A percentile compares a stretch with the other conserved stretches of the same genome.
These are phyloP conservation scores for Ganoderma resinaceum DNA, from an alignment of 1,284 basidiomycete genomes.

Conservation along the genomic window DNA sequence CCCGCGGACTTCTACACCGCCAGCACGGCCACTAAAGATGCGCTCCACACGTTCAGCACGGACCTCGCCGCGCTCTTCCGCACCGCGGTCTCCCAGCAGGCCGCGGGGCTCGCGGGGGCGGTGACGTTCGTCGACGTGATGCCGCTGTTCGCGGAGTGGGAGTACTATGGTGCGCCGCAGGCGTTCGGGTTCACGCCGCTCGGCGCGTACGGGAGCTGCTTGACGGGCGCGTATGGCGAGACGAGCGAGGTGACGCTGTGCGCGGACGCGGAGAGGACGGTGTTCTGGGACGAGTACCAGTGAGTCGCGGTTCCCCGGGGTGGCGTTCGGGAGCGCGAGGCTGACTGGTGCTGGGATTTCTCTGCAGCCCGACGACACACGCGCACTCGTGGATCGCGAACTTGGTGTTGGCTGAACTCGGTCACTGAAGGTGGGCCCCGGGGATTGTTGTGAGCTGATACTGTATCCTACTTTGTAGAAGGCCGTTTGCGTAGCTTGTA, in stretches of 20 bases:
- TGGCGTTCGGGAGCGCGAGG: not conserved
- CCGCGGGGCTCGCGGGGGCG: not conserved
- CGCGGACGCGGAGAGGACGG: constrained; percentile 11
- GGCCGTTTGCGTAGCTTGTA: not conserved
- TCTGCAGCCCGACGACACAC: constrained; percentile 16
- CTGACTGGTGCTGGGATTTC: not conserved
- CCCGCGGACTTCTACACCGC: constrained; percentile 9
- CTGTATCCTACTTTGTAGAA: not conserved
- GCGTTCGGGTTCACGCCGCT: constrained; percentile 16
- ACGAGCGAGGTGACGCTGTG: constrained; percentile 12
- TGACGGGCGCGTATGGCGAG: constrained; percentile 16
- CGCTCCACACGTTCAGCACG: not conserved
- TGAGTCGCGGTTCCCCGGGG: constrained; percentile 7
- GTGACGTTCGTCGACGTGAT: constrained; percentile 7
- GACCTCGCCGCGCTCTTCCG: constrained; percentile 8
- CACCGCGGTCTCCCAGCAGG: not conserved
- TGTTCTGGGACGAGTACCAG: constrained; percentile 23
- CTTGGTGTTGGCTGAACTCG: constrained; percentile 4
- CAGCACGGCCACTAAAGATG: not conserved
- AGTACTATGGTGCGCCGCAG: constrained; percentile 9
- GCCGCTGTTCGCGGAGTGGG: constrained; percentile 16
- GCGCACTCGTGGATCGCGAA: constrained; percentile 20
- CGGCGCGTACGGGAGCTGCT: constrained; percentile 19
- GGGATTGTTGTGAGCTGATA: not conserved
- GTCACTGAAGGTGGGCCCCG: not conserved